A percentile compares a stretch with the other conserved stretches of the same genome.
Evolutionary conservation across 164 flowering plant species (phyloP).

Genomic region (Warburgia ugandensis): DNA sequence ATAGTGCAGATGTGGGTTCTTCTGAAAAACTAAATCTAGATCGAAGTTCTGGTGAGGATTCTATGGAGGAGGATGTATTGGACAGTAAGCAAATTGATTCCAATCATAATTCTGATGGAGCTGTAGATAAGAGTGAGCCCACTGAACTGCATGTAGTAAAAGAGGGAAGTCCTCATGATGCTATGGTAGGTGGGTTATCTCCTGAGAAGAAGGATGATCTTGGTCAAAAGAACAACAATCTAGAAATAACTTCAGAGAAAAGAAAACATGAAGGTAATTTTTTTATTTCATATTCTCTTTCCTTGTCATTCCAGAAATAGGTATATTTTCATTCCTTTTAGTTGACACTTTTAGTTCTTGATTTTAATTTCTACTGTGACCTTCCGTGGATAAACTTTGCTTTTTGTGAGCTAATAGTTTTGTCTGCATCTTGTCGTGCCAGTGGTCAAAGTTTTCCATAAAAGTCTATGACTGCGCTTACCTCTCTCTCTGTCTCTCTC

Average conservation of each 20-base stretch:
- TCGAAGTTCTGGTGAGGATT: constrained; percentile 78
- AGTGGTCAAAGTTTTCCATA: too few species aligned
- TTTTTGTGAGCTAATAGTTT: too few species aligned
- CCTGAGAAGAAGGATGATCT: constrained; percentile 23
- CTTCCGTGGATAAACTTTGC: too few species aligned
- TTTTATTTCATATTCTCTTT: neutral
- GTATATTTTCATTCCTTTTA: too few species aligned
- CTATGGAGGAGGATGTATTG: constrained; percentile 73
- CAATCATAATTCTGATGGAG: constrained; percentile 32
- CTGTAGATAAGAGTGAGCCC: constrained; percentile 33
- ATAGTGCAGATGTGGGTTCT: constrained; percentile 44
- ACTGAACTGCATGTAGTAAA: constrained; percentile 28
- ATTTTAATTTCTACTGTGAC: too few species aligned
- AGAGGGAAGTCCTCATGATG: constrained; percentile 39
- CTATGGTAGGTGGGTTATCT: constrained; percentile 31
- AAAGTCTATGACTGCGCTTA: too few species aligned
- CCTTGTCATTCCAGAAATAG: neutral
- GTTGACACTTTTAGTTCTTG: too few species aligned
- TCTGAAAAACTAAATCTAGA: constrained; percentile 72
- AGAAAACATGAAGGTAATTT: constrained; percentile 59
- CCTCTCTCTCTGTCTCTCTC: too few species aligned
- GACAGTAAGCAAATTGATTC: constrained; percentile 62
- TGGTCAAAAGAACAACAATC: constrained; percentile 25
- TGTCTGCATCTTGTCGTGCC: too few species aligned
- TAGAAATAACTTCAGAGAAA: constrained; percentile 40